These are phyloP conservation scores for Colletotrichum musicola DNA, from an alignment of 2,329 filamentous ascomycete species.

Conservation along the genomic window DNA sequence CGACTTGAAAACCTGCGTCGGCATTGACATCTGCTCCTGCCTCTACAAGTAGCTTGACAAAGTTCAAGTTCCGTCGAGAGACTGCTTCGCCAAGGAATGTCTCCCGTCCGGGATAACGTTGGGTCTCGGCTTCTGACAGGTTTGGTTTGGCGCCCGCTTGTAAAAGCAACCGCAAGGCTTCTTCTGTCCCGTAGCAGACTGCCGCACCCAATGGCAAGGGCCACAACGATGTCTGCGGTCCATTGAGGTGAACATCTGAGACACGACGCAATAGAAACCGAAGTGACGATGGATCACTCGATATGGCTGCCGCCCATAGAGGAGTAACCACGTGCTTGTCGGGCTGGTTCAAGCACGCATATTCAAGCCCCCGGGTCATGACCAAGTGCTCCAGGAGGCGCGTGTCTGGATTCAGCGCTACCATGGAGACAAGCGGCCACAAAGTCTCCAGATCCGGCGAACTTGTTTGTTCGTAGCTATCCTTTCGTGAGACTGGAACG, in stretches of 20 bases:
- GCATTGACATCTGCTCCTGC: background rate
- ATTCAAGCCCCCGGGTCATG: background rate
- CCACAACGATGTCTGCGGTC: background rate
- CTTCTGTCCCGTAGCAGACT: background rate
- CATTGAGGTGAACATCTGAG: background rate
- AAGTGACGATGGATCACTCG: background rate
- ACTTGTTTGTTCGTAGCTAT: no score
- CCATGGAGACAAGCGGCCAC: background rate
- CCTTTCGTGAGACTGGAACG: no score
- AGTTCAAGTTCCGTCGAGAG: background rate
- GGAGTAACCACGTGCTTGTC: no score
- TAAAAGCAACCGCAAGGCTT: background rate
- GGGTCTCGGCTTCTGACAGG: background rate
- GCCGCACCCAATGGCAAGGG: background rate
- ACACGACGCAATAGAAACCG: background rate
- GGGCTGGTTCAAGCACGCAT: background rate
- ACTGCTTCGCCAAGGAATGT: background rate
- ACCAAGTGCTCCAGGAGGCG: background rate
- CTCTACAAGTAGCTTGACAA: background rate
- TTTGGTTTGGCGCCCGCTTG: background rate
- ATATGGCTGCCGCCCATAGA: background rate
- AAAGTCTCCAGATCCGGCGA: no score
- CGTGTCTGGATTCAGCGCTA: background rate
- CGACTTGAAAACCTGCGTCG: background rate
- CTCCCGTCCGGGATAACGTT: background rate